Percentiles rank a stretch among this genome's conserved stretches.
phyloP scores from a whole-genome alignment of 306 rosid genomes.

The Prunus dulcis region DNA sequence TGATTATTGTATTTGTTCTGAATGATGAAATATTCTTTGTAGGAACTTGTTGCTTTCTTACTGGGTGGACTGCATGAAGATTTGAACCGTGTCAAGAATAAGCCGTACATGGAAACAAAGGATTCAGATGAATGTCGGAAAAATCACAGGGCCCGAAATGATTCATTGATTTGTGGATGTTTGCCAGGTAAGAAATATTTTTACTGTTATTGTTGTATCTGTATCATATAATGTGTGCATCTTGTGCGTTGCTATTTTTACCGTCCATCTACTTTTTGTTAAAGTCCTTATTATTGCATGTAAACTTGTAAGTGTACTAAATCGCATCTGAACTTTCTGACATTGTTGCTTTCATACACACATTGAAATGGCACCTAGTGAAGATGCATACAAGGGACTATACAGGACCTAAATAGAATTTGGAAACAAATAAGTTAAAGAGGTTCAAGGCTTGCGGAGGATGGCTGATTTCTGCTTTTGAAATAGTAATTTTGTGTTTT shows the following conservation, averaged over 20 bases:
- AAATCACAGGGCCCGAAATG: constrained; percentile 93
- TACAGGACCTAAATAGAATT: too few relatives aligned
- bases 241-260: too few relatives aligned
- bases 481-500: too few relatives aligned
- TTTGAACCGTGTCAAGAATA: constrained; percentile 95
- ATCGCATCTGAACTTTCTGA: not conserved
- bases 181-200: constrained; percentile 74
- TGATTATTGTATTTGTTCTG: constrained; percentile 20
- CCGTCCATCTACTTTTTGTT: too few relatives aligned
- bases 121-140: constrained; percentile 96
- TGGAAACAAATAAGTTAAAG: too few relatives aligned
- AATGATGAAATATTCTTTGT: constrained; percentile 18
- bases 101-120: constrained; percentile 96
- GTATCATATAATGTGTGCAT: constrained; percentile 7
- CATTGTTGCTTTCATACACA: not conserved
- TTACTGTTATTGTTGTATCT: constrained; percentile 2
- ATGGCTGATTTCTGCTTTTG: too few relatives aligned
- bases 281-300: too few relatives aligned
- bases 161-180: constrained; percentile 94
- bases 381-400: too few relatives aligned
- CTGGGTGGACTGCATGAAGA: constrained; percentile 99
- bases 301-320: not conserved
- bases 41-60: constrained; percentile 98
- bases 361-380: not conserved
- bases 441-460: too few relatives aligned